Base-by-base conservation (phyloP, 2,329 filamentous ascomycete species). In the Lachnellula arida region DNA sequence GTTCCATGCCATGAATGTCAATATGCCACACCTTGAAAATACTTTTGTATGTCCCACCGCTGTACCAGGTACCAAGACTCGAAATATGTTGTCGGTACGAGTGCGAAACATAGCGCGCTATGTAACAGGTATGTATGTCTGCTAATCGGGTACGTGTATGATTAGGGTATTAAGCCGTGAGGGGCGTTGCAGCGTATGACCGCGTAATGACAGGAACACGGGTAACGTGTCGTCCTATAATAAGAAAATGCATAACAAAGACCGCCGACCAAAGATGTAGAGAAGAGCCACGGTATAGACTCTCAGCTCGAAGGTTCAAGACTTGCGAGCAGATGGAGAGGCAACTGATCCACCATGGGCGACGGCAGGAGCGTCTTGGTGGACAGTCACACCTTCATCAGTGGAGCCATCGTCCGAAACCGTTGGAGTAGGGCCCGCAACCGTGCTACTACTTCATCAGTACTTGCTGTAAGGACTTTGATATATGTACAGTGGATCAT, bases 351-450 rank as follows among this genome's bases (percentile, higher is more conserved):
- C 64, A 42, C 62, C 60, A 46, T 64, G 60, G 34, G 62, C 64
- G 48, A 67, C 61, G 52, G 60, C 65, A 42, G 68, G 67, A 49
- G 67, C 69, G 44, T 69, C 65, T 53, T 63, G 62, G 51, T 69
- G 64, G 32, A 70, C 57, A 35, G 67, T 67, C 23, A 61, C 61
- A 51, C 63, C 63, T 43, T 70, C 68, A 49, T 70, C 67, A n/a
- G 44, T 63, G 49, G 66, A 68, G 52, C 66, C 67, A 55, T 67
- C 64, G 25, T 71, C 69, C 14, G 69, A 71, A 34, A 69, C 58
- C 22, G 65, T 64, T 39, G 68, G 68, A 49, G 66, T 70, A 12
- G 55, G 55, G 8, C 51, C 50, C 11, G 55, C 22, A 49, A 46
- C 12, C 17, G 58, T 61, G 17, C 58, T 67, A n/a, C 11, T 49